phyloP scores from a whole-genome alignment of 75 land plant species.

The Pinus taeda region DNA sequence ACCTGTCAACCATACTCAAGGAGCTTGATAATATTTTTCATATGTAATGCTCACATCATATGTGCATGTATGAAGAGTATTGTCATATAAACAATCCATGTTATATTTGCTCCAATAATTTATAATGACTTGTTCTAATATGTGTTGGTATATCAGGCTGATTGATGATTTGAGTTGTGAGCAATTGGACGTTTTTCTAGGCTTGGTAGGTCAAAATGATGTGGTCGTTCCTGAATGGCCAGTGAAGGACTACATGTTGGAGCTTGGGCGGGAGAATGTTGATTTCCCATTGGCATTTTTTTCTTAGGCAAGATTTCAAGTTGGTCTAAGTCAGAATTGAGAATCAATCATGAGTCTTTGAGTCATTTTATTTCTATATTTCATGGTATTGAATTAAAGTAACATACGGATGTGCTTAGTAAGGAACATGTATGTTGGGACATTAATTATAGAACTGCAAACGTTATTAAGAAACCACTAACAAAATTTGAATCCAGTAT shows the following conservation, averaged over 20 bases:
- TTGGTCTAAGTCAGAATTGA: neutral
- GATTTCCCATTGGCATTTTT: slow-evolving; percentile 67
- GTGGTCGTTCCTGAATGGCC: slow-evolving; percentile 26
- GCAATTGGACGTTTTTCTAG: slow-evolving; percentile 56
- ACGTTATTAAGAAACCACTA: slow-evolving; percentile 65
- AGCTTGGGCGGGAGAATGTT: slow-evolving; percentile 79
- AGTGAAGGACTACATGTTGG: slow-evolving; percentile 54
- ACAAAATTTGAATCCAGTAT: slow-evolving; percentile 9
- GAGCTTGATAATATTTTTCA: too few species aligned
- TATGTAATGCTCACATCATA: too few species aligned
- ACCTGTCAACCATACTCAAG: too few species aligned
- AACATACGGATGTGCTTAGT: slow-evolving; percentile 69
- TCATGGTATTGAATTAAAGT: slow-evolving; percentile 49
- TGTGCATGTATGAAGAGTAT: too few species aligned
- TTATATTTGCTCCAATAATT: too few species aligned
- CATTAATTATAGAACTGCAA: slow-evolving; percentile 72
- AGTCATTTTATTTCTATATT: slow-evolving; percentile 17
- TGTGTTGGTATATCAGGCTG: slow-evolving; percentile 83
- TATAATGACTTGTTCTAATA: too few species aligned
- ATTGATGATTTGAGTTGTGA: slow-evolving; percentile 62
- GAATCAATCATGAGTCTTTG: slow-evolving; percentile 31
- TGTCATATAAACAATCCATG: too few species aligned
- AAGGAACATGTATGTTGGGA: slow-evolving; percentile 93
- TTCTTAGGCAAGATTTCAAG: slow-evolving; percentile 29
- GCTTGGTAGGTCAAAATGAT: slow-evolving; percentile 29